A percentile compares a stretch with the other conserved stretches of the same genome.
These are phyloP conservation scores for Centella asiatica DNA, from an alignment of 129 eudicot genomes.

Conservation along the genomic window DNA sequence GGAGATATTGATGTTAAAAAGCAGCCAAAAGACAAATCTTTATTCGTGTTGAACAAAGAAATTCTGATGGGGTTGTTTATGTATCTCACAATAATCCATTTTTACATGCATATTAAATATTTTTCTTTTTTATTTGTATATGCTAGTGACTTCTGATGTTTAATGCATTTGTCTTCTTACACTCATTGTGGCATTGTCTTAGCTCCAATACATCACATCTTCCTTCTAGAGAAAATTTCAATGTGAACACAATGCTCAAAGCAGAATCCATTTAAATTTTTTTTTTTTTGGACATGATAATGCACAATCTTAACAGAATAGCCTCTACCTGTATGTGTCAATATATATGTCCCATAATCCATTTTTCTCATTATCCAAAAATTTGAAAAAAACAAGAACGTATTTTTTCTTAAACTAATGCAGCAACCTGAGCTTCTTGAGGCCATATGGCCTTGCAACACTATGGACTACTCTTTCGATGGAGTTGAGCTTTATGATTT, in stretches of 20 bases:
- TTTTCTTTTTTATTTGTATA: too few species aligned
- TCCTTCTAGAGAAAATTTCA: conserved; percentile 6
- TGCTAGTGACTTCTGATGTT: too few species aligned
- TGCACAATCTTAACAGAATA: not conserved
- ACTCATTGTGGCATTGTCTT: too few species aligned
- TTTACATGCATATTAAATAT: too few species aligned
- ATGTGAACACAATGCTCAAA: not conserved
- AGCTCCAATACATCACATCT: not conserved
- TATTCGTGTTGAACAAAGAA: conserved; percentile 2
- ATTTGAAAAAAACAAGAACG: too few species aligned
- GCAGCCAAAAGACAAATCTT: not conserved
- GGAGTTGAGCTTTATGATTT: conserved; percentile 12
- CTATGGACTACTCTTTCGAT: conserved; percentile 7
- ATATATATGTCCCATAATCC: too few species aligned
- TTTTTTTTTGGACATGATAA: too few species aligned
- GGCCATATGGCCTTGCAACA: conserved; percentile 4
- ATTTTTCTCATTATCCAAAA: too few species aligned
- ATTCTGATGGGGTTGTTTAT: conserved; percentile 1
- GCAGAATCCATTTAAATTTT: conserved; percentile 2
- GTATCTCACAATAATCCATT: not conserved
- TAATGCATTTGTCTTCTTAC: conserved; percentile 7
- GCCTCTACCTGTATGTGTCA: too few species aligned
- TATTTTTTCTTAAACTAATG: conserved; percentile 11
- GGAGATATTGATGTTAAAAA: conserved; percentile 2
- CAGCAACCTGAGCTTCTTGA: conserved; percentile 4